Conservation (phyloP, 805 yeast genomes). For the Saccharomyces kudriavzevii region DNA sequence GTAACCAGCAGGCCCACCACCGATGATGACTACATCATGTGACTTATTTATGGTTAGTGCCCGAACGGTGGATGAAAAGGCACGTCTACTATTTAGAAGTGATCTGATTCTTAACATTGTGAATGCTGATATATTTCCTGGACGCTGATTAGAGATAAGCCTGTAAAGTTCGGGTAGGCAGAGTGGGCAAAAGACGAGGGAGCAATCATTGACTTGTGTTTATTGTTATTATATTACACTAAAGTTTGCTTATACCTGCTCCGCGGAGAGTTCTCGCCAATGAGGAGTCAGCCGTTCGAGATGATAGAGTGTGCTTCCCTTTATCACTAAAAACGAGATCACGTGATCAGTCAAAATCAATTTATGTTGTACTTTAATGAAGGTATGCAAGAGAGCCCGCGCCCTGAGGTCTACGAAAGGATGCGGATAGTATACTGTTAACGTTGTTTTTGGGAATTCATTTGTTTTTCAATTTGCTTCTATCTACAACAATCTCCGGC, state of each 20-base stretch:
- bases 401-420: too few species aligned
- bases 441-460: not conserved
- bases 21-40: conserved; percentile 89
- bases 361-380: not conserved
- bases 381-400: not conserved
- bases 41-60: conserved; percentile 29
- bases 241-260: not conserved
- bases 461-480: not conserved
- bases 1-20: conserved; percentile 99
- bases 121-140: not conserved
- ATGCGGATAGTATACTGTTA: not conserved
- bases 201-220: not conserved
- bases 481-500: not conserved
- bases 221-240: not conserved
- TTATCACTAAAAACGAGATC: not conserved
- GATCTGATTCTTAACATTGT: not conserved
- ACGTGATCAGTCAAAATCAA: not conserved
- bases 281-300: not conserved
- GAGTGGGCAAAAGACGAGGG: not conserved
- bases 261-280: not conserved
- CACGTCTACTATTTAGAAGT: not conserved
- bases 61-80: not conserved
- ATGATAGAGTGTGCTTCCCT: not conserved
- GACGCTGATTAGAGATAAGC: not conserved
- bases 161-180: too few species aligned